Percentiles rank a stretch among this genome's conserved stretches.
Evolutionary conservation across 1,284 basidiomycete genomes (phyloP).

Genomic region (Leccinum olivaceoglutinosum): DNA sequence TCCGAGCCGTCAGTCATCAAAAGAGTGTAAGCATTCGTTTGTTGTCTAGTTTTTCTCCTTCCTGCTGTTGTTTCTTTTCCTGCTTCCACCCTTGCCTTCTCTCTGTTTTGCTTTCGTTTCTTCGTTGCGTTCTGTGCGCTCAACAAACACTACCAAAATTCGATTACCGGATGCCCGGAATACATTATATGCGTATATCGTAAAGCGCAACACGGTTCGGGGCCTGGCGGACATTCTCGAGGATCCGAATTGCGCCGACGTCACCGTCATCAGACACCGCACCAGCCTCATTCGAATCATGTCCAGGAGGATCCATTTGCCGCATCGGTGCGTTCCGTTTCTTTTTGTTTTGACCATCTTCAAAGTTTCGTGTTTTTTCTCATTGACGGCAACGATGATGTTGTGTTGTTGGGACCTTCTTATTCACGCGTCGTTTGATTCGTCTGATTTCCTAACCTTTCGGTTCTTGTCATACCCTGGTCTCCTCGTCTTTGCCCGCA

Average conservation of each 20-base stretch:
- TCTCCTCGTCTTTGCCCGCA: not conserved
- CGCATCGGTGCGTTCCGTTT: constrained; percentile 13
- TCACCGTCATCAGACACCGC: constrained; percentile 3
- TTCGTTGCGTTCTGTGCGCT: not conserved
- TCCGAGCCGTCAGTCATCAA: constrained; percentile 7
- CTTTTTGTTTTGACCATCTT: not conserved
- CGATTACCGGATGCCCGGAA: not conserved
- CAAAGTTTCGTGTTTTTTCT: not conserved
- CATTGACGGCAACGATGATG: not conserved
- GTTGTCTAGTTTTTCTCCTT: not conserved
- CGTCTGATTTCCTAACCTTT: not conserved
- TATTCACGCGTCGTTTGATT: not conserved
- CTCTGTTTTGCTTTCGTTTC: not conserved
- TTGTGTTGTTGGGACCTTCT: not conserved
- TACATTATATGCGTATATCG: not conserved
- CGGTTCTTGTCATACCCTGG: not conserved
- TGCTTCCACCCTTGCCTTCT: not conserved
- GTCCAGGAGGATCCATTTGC: constrained; percentile 17
- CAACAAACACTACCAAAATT: not conserved
- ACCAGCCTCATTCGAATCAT: not conserved
- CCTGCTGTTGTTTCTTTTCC: not conserved
- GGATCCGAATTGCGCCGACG: constrained; percentile 14
- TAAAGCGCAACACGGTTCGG: constrained; percentile 10
- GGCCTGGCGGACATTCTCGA: not conserved
- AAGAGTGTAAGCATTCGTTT: constrained; percentile 15